phyloP scores from a whole-genome alignment of 2,329 filamentous ascomycete genomes.

The Colletotrichum phormii region DNA sequence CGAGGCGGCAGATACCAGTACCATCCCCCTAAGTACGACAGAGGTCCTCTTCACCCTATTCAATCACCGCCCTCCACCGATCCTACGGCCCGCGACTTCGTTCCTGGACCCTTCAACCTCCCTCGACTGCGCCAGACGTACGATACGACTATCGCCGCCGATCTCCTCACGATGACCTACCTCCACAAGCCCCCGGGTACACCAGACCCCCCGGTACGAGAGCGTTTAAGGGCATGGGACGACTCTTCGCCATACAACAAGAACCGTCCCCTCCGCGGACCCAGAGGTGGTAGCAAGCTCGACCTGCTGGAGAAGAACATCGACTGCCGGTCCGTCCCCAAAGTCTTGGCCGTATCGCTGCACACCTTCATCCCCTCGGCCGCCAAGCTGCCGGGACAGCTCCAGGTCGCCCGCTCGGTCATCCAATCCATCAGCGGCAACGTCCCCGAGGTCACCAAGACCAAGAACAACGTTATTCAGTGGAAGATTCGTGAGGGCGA shows the following conservation, averaged over 20 bases:
- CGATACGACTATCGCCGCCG: conserved; percentile 84
- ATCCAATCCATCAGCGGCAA: conserved; percentile 88
- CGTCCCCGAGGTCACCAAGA: conserved; percentile 76
- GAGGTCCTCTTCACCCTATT: conserved; percentile 91
- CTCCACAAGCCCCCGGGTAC: conserved; percentile 86
- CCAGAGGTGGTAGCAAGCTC: conserved; percentile 81
- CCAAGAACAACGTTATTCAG: conserved; percentile 76
- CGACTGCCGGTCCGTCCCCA: conserved; percentile 86
- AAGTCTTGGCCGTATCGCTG: conserved; percentile 83
- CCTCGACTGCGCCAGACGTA: conserved; percentile 92
- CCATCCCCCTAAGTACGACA: conserved; percentile 93
- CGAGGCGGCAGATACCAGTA: conserved; percentile 79
- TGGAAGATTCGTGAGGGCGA: conserved; percentile 81
- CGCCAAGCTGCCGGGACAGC: conserved; percentile 75
- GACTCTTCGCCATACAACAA: conserved; percentile 94
- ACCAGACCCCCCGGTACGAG: conserved; percentile 59
- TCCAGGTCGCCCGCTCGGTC: conserved; percentile 87
- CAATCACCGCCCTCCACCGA: conserved; percentile 90
- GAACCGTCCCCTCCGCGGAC: conserved; percentile 86
- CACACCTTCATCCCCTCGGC: conserved; percentile 80
- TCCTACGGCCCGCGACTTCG: conserved; percentile 86
- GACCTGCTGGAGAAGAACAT: conserved; percentile 78
- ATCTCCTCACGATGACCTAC: conserved; percentile 91
- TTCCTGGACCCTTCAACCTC: conserved; percentile 89
- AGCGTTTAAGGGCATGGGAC: conserved; percentile 86